Evolutionary conservation across 352 stramenopile species (phyloP).

Genomic region (Phytopythium boreale): DNA sequence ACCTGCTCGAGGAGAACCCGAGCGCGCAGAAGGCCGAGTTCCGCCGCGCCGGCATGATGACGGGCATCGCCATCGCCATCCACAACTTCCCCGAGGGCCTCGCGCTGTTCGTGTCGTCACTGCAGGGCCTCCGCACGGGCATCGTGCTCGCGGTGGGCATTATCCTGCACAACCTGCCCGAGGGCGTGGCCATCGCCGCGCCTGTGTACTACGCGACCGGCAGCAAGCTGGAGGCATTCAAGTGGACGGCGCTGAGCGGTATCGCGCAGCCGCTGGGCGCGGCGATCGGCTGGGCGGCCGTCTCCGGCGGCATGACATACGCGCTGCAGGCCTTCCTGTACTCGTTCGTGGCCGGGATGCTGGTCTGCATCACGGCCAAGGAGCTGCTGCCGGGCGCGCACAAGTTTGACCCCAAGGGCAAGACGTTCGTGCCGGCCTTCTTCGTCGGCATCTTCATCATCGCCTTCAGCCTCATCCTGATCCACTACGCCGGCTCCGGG

Average conservation of each 20-base stretch:
- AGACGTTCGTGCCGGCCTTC: slow-evolving; percentile 83
- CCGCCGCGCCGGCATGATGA: slow-evolving; percentile 87
- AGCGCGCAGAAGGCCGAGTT: slow-evolving; percentile 41
- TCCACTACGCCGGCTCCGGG: slow-evolving; percentile 67
- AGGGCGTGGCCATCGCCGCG: slow-evolving; percentile 93
- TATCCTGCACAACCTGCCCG: slow-evolving; percentile 97
- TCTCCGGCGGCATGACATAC: slow-evolving; percentile 50
- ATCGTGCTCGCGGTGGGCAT: slow-evolving; percentile 93
- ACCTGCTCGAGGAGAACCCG: slow-evolving; percentile 7
- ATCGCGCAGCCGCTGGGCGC: slow-evolving; percentile 91
- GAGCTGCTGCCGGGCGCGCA: slow-evolving; percentile 92
- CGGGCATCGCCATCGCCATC: slow-evolving; percentile 78
- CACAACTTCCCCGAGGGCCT: slow-evolving; percentile 95
- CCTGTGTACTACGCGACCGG: slow-evolving; percentile 97
- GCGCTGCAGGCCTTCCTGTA: slow-evolving; percentile 89
- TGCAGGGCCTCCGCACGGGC: slow-evolving; percentile 88
- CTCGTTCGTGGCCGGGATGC: slow-evolving; percentile 91
- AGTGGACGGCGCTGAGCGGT: slow-evolving; percentile 88
- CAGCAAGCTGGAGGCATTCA: slow-evolving; percentile 89
- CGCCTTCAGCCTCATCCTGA: slow-evolving; percentile 84
- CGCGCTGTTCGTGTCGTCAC: slow-evolving; percentile 93
- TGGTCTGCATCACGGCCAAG: slow-evolving; percentile 89
- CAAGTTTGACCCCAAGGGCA: slow-evolving; percentile 86
- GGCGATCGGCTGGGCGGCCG: slow-evolving; percentile 60
- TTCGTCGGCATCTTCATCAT: slow-evolving; percentile 89